A percentile compares a stretch with the other conserved stretches of the same genome.
Evolutionary conservation across 345 rosid genomes (phyloP).

Genomic region (Diplotaxis tenuifolia): DNA sequence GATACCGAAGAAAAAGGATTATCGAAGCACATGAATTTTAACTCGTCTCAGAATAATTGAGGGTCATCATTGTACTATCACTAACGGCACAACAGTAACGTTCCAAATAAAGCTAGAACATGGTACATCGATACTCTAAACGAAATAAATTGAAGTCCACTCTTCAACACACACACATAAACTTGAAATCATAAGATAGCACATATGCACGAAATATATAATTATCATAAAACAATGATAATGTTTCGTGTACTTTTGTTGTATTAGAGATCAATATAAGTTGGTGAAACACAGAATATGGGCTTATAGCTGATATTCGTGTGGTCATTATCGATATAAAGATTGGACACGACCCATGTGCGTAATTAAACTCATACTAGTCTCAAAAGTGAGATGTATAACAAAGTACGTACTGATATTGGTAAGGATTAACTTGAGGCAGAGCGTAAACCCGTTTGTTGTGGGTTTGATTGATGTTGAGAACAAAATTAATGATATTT

Average conservation of each 20-base stretch:
- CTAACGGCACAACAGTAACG: slow-evolving; percentile 22
- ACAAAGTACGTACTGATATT: too few species aligned
- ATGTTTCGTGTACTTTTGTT: not conserved
- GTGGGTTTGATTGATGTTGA: too few species aligned
- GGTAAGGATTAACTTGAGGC: not conserved
- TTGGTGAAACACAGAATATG: not conserved
- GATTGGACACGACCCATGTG: slow-evolving; percentile 22
- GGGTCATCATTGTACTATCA: slow-evolving; percentile 23
- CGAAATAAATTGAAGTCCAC: not conserved
- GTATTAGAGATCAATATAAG: not conserved
- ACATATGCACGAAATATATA: not conserved
- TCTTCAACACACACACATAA: not conserved
- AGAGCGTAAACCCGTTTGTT: not conserved
- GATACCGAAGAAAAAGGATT: slow-evolving; percentile 21
- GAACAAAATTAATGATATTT: not conserved
- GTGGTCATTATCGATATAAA: not conserved
- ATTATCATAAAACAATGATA: not conserved
- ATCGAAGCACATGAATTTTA: slow-evolving; percentile 14
- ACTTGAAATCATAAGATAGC: not conserved
- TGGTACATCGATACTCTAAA: slow-evolving; percentile 11
- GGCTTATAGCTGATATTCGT: not conserved
- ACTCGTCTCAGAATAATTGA: slow-evolving; percentile 25
- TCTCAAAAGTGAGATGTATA: not conserved
- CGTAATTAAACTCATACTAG: not conserved
- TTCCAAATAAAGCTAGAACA: slow-evolving; percentile 27